These are phyloP conservation scores for Escallonia rubra DNA, from an alignment of 129 eudicot species.

Conservation along the genomic window DNA sequence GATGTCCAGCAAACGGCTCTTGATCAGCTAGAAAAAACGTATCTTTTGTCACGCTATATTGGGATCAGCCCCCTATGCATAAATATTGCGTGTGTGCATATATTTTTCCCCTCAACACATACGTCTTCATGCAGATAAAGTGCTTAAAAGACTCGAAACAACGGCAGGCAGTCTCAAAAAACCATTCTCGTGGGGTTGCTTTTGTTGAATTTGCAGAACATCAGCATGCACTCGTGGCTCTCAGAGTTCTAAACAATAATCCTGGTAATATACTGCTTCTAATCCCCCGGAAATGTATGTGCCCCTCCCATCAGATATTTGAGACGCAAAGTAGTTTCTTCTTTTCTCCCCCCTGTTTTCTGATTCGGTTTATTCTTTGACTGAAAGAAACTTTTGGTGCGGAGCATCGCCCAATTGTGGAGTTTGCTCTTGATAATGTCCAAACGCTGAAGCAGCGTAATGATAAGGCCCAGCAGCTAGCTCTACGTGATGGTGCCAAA, in stretches of 20 bases:
- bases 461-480: constrained; percentile 63
- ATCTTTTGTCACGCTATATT: no score
- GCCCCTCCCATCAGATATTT: background rate
- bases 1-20: no score
- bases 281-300: background rate
- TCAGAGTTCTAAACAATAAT: constrained; percentile 92
- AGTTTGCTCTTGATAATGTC: constrained; percentile 87
- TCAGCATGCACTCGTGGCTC: constrained; percentile 93
- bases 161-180: constrained; percentile 52
- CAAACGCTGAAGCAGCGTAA: constrained; percentile 72
- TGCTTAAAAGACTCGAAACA: constrained; percentile 60
- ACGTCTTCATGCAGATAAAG: constrained; percentile 57
- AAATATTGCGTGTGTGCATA: background rate
- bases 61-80: no score
- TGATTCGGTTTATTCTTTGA: background rate
- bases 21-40: no score
- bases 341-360: background rate
- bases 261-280: constrained; percentile 46
- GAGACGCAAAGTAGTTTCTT: constrained; percentile 2
- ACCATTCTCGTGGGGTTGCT: constrained; percentile 91
- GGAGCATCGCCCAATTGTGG: constrained; percentile 97
- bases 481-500: constrained; percentile 11
- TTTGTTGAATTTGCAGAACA: constrained; percentile 89
- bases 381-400: constrained; percentile 70
- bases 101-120: background rate